phyloP scores from a whole-genome alignment of 345 rosid species.

The Firmiana major region DNA sequence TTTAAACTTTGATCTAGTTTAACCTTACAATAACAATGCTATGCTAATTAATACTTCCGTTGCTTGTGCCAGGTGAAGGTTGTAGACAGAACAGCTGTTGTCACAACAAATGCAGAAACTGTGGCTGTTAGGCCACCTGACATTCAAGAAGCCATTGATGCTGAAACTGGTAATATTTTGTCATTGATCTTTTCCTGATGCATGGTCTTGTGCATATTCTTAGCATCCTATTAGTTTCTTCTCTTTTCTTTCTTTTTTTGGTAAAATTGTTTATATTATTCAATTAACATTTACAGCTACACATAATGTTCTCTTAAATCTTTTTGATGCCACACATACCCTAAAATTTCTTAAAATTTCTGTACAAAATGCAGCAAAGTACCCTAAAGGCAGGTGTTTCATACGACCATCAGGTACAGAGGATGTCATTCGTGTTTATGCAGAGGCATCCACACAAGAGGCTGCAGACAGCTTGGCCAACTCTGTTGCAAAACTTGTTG shows the following conservation, averaged over 20 bases:
- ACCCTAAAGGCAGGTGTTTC: slow-evolving; percentile 62
- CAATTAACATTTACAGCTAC: background rate
- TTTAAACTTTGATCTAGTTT: background rate
- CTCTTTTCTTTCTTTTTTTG: background rate
- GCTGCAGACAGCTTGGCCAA: slow-evolving; percentile 69
- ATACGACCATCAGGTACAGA: slow-evolving; percentile 93
- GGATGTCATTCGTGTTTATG: slow-evolving; percentile 88
- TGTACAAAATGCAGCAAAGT: slow-evolving; percentile 44
- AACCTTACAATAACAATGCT: slow-evolving; percentile 4
- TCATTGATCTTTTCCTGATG: background rate
- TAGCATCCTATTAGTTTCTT: background rate
- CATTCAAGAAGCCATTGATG: slow-evolving; percentile 78
- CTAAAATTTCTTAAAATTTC: slow-evolving; percentile 1
- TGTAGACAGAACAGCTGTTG: slow-evolving; percentile 74
- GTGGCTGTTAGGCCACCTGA: slow-evolving; percentile 71
- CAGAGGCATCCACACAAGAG: slow-evolving; percentile 86
- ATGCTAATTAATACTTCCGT: background rate
- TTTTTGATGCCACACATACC: background rate
- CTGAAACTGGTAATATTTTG: slow-evolving; percentile 52
- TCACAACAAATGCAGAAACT: slow-evolving; percentile 75
- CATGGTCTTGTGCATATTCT: background rate
- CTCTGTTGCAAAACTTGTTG: slow-evolving; percentile 63
- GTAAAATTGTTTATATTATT: background rate
- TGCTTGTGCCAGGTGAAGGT: slow-evolving; percentile 61
- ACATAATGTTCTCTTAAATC: background rate